Evolutionary conservation across 441 rosid species (phyloP).

Genomic region (Pelargonium cotyledonis): DNA sequence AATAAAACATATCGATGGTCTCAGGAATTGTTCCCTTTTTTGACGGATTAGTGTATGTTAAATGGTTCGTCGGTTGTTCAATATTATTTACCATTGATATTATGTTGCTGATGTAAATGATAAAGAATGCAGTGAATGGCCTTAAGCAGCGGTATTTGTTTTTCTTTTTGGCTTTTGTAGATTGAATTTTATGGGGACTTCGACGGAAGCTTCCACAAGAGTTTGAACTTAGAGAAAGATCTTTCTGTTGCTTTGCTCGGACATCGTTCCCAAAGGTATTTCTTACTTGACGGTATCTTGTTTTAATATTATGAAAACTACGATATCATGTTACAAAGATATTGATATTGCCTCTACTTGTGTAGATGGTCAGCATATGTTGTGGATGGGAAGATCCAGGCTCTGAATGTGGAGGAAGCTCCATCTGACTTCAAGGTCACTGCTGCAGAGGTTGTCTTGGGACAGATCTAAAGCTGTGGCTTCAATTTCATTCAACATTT

Average conservation of each 20-base stretch:
- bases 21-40: not conserved
- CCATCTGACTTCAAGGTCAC: slow-evolving; percentile 88
- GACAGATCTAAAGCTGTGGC: slow-evolving; percentile 42
- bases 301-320: not conserved
- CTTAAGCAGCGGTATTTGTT: not conserved
- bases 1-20: no score
- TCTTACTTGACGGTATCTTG: not conserved
- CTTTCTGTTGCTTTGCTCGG: slow-evolving; percentile 90
- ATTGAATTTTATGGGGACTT: slow-evolving; percentile 87
- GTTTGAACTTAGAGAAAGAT: slow-evolving; percentile 79
- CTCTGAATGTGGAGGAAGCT: slow-evolving; percentile 70
- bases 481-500: no score
- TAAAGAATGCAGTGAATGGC: not conserved
- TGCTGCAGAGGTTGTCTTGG: slow-evolving; percentile 65
- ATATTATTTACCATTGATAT: not conserved
- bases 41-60: no score
- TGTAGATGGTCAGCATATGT: slow-evolving; percentile 88
- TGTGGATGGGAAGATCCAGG: slow-evolving; percentile 77
- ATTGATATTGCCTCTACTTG: slow-evolving; percentile 1
- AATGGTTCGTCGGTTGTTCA: no score
- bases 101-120: not conserved
- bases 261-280: slow-evolving; percentile 69
- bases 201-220: slow-evolving; percentile 80
- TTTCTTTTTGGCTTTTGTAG: slow-evolving; percentile 22
- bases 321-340: not conserved